A percentile compares a stretch with the other conserved stretches of the same genome.
Evolutionary conservation across 345 rosid species (phyloP).

Genomic region (Camelina laxa): DNA sequence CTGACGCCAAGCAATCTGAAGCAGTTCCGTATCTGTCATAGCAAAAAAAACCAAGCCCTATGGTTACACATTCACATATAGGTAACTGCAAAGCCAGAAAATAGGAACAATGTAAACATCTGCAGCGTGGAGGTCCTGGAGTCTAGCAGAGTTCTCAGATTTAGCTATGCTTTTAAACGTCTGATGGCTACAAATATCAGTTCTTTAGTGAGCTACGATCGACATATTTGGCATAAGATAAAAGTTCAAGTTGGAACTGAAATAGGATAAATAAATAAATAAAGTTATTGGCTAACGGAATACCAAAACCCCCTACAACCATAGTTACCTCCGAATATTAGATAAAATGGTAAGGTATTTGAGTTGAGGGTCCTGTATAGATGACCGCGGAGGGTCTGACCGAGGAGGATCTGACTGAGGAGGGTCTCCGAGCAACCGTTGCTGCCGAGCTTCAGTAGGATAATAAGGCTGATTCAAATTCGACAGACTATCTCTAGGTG

Average conservation of each 20-base stretch:
- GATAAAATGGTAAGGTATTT: conserved; percentile 45
- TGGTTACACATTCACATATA: conserved; percentile 13
- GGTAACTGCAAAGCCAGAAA: conserved; percentile 5
- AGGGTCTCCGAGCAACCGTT: conserved; percentile 34
- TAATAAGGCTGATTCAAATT: conserved; percentile 30
- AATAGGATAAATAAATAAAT: not conserved
- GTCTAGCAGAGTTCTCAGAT: not conserved
- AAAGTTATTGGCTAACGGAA: not conserved
- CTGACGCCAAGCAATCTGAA: conserved; percentile 36
- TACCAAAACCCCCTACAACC: conserved; percentile 1
- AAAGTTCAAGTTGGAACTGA: conserved; percentile 1
- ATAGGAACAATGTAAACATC: conserved; percentile 12
- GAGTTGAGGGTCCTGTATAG: conserved; percentile 46
- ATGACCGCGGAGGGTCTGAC: conserved; percentile 41
- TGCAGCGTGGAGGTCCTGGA: not conserved
- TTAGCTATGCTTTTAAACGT: conserved; percentile 6
- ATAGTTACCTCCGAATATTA: conserved; percentile 45
- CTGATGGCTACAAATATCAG: conserved; percentile 6
- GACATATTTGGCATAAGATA: conserved; percentile 9
- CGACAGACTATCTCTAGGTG: conserved; percentile 31
- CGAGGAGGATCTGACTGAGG: conserved; percentile 22
- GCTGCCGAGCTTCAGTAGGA: conserved; percentile 42
- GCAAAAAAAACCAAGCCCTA: conserved; percentile 1
- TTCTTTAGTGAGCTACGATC: conserved; percentile 1
- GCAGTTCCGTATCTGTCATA: conserved; percentile 44